Base-by-base conservation (phyloP, 2,329 filamentous ascomycete species). In the Diaporthe australafricana region DNA sequence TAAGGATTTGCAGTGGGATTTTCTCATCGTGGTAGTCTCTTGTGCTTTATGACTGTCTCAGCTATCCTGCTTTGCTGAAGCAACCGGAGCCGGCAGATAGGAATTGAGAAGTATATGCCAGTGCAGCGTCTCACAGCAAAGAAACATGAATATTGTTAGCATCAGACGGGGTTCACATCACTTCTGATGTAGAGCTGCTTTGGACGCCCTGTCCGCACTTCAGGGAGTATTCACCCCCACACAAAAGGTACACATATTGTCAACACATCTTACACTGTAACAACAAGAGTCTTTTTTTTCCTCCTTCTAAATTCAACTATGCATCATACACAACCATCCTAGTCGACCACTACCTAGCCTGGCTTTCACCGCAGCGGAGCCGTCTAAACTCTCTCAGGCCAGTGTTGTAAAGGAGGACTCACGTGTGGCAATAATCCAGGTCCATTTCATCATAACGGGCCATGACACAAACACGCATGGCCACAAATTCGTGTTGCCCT, bases 281-380 rank as follows among this genome's bases (percentile, higher is more conserved):
- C 63, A 68, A 71, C 53, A 68, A 30, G 38, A 35, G 63, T 57
- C 38, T 69, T 52, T 53, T 55, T 55, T 35, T 9, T 9, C 57
- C 38, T 14, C 53, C 48, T 62, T 73, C 62, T 71, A 73, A 73
- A 71, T 73, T 68, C 69, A 73, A 68, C 35, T 73, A 69, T 73
- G 68, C 63, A 71, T 65, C 69, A 32, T 73, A 73, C 72, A 73
- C 69, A 65, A 63, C 57, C 53, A 47, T 73, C 55, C 56, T 62
- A 42, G 50, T 62, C 60, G 47, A 48, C 42, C 38, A 30, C 56
- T 50, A 20, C 45, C 42, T 38, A n/a, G 48, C 20, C 35, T 45
- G 60, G 67, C 71, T n/a, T 22, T 65, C 52, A 22, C 50, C 30
- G 47, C 55, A 55, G 63, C 70, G 16, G 30, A 53, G 47, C 62